Evolutionary conservation across 805 yeast species (phyloP), one percentile per base, ranked within the genome.

Genomic region (Blastobotrys peoriensis): DNA sequence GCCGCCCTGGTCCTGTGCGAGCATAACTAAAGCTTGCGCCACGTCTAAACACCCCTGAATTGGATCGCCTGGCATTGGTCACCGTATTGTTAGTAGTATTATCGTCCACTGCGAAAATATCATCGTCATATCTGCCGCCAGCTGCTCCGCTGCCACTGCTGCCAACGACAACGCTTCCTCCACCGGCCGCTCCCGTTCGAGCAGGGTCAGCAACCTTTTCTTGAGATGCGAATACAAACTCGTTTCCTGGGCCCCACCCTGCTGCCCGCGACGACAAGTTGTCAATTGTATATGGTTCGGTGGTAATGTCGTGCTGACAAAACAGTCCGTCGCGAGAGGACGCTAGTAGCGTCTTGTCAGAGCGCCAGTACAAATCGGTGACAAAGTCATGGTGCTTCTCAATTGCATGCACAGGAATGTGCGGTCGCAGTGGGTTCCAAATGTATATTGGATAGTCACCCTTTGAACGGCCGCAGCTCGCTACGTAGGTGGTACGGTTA

Each of bases 341-440:
- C 30, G 77, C 70, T 64, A 77, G 72, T 4, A 79, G 50, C 30
- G 59, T 56, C 36, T 62, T 61, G 1, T 78, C 72, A 22, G 71
- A 64, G 23, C 75, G 69, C 68, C 80, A 79, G 5, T 71, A 59
- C 5, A 86, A 58, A n/a, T 82, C 87, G 6, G 81, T 70, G 2
- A 78, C 70, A 38, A 70, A 70, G 21, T 69, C 70, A 0, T 67
- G 46, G 52, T 80, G 85, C 5, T 64, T 56, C 43, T 73, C 77
- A 22, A 78, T 60, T 3, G 73, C 67, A 50, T 73, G 67, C 34
- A 73, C 71, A 1, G 97, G 96, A 18, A 88, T 74, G 57, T 74
- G 82, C 52, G 80, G 84, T 50, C 96, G 69, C 30, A 73, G 72
- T 41, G 86, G 67, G 36, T 79, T 80, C 74, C 85, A 86, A 3